Conservation (phyloP, 1,139 yeast genomes). For the Debaryomyces coudertii region DNA sequence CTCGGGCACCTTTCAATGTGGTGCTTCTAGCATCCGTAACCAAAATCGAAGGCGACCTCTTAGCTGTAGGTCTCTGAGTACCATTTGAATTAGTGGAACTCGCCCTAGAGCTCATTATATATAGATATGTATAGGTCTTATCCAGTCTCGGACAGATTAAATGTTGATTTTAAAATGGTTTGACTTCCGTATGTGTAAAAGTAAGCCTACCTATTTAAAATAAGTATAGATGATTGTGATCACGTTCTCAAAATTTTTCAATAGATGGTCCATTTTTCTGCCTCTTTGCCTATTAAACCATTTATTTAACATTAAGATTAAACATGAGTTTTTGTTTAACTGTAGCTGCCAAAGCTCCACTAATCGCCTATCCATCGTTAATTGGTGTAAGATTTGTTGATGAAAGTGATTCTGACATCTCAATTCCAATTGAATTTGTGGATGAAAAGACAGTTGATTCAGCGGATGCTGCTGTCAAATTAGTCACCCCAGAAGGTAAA, state of each 20-base stretch:
- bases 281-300: not conserved
- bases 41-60: constrained; percentile 87
- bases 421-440: constrained; percentile 65
- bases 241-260: constrained; percentile 5
- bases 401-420: constrained; percentile 41
- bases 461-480: constrained; percentile 45
- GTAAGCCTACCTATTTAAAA: not conserved
- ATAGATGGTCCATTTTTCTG: not conserved
- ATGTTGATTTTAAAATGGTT: not conserved
- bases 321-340: constrained; percentile 47
- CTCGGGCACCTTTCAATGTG: constrained; percentile 59
- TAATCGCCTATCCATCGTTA: constrained; percentile 77
- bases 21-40: constrained; percentile 85
- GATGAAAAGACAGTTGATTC: constrained; percentile 59
- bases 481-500: constrained; percentile 50
- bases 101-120: constrained; percentile 11
- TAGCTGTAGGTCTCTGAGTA: constrained; percentile 64
- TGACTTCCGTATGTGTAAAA: not conserved
- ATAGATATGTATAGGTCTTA: not conserved
- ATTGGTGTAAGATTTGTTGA: constrained; percentile 80
- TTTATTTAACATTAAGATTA: not conserved
- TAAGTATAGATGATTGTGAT: not conserved
- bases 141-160: not conserved
- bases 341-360: constrained; percentile 85
- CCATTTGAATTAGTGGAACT: constrained; percentile 8